Evolutionary conservation across 306 rosid species (phyloP).

Genomic region (Vigna angularis): DNA sequence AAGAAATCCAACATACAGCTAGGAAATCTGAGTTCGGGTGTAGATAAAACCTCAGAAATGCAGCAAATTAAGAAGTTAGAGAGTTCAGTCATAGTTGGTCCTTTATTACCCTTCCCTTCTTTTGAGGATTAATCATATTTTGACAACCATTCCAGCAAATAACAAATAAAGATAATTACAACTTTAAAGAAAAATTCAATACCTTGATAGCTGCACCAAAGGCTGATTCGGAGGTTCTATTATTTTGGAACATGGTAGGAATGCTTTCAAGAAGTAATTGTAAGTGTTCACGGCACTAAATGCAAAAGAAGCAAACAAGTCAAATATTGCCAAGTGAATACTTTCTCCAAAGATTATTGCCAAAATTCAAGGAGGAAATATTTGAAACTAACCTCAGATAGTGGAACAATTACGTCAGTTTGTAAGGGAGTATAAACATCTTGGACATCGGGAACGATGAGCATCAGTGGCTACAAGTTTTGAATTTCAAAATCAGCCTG

Average conservation of each 20-base stretch:
- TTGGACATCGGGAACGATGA: slow-evolving; percentile 96
- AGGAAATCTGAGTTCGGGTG: not conserved
- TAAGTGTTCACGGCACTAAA: slow-evolving; percentile 92
- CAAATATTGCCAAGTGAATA: slow-evolving; percentile 29
- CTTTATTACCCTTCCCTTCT: slow-evolving; percentile 11
- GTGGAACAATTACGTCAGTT: slow-evolving; percentile 88
- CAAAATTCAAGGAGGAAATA: slow-evolving; percentile 18
- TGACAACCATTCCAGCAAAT: slow-evolving; percentile 35
- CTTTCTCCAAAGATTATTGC: slow-evolving; percentile 10
- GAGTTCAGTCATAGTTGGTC: not conserved
- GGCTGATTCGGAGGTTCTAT: slow-evolving; percentile 93
- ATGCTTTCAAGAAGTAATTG: slow-evolving; percentile 89
- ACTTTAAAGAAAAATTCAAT: slow-evolving; percentile 47
- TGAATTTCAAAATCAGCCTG: slow-evolving; percentile 44
- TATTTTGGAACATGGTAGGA: slow-evolving; percentile 86
- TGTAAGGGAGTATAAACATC: slow-evolving; percentile 97
- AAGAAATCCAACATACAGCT: not conserved
- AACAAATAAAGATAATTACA: slow-evolving; percentile 20
- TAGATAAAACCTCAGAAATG: slow-evolving; percentile 15
- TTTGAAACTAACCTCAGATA: slow-evolving; percentile 79
- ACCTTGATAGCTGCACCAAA: slow-evolving; percentile 98
- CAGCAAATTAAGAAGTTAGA: not conserved
- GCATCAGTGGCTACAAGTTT: slow-evolving; percentile 89
- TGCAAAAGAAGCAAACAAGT: slow-evolving; percentile 40
- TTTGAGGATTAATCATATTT: slow-evolving; percentile 11